phyloP scores from a whole-genome alignment of 805 yeast species.

The Torulaspora indica region DNA sequence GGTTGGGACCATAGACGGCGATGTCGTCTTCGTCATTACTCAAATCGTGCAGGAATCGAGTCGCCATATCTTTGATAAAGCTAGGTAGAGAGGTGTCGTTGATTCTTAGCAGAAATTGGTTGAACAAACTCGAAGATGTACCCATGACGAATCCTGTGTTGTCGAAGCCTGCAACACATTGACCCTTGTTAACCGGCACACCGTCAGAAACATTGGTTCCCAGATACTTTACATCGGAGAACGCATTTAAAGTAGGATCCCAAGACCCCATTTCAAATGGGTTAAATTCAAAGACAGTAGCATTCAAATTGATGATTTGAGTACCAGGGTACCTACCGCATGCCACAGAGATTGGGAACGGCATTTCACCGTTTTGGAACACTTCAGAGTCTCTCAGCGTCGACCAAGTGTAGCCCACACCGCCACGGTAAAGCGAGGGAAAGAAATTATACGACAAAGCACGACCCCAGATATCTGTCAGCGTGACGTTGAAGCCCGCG shows the following conservation, averaged over 20 bases:
- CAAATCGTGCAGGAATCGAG: conserved; percentile 43
- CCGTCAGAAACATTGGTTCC: conserved; percentile 69
- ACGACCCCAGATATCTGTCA: conserved; percentile 81
- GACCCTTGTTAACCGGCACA: conserved; percentile 41
- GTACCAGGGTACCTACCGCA: conserved; percentile 65
- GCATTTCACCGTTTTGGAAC: conserved; percentile 61
- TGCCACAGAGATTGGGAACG: conserved; percentile 64
- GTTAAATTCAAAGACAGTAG: conserved; percentile 61
- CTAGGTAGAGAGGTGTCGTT: conserved; percentile 51
- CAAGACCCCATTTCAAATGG: conserved; percentile 83
- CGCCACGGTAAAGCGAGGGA: conserved; percentile 53
- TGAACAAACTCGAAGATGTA: conserved; percentile 78
- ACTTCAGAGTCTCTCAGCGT: conserved; percentile 58
- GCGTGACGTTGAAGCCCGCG: conserved; percentile 63
- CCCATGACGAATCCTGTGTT: conserved; percentile 79
- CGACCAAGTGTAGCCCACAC: conserved; percentile 58
- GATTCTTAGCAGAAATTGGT: conserved; percentile 56
- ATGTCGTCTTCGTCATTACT: conserved; percentile 56
- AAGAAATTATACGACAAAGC: conserved; percentile 71
- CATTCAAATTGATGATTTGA: conserved; percentile 52
- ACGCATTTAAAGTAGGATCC: conserved; percentile 70
- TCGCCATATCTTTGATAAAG: conserved; percentile 43
- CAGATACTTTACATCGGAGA: conserved; percentile 61
- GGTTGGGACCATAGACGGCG: conserved; percentile 69
- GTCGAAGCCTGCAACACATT: conserved; percentile 70